Base-by-base conservation (phyloP, 2,329 filamentous ascomycete species). In the Chaetomiaceae sp. region DNA sequence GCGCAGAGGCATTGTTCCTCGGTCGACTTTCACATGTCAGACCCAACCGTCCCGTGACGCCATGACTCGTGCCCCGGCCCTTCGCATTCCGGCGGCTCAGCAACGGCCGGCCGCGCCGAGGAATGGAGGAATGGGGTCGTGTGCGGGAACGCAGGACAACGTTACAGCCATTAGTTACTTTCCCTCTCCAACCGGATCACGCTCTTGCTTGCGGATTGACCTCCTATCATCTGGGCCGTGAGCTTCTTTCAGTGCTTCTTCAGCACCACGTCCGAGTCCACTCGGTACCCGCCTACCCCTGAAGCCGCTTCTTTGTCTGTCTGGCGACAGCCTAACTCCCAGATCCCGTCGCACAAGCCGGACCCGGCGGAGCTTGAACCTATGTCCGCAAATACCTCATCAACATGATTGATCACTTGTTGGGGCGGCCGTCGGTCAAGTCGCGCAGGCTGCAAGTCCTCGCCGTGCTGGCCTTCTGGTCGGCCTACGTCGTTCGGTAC, bases 391-490 rank as follows among this genome's bases (percentile, higher is more conserved):
- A 14, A 11, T 10, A n/a, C 8, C 11, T 30, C 26, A 15, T 34
- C 50, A 60, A 42, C 49, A 81, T 81, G 78, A 68, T 81, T 81
- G 91, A 97, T 68, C 91, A 97, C 74, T 85, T 96, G 47, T 74
- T 97, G 39, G 91, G 91, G 53, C 83, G 88, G 54, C 91, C 91
- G 27, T 96, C 90, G 50, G 82, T 86, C 61, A 87, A 91, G 70
- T 95, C 94, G 60, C 82, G 91, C 54, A 88, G 94, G 61, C 83
- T 94, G 41, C 91, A 97, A 66, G 89, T 98, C 57, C 78, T 97
- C 56, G 84, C 86, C 18, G 93, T 97, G 12, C 76, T 97, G 45
- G 82, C 86, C 0, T 93, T 97, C 62, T 98, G 93, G 93, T 85
- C 86, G 5, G 69, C 84, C 38, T 96, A 96, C 64, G 72, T 96